These are phyloP conservation scores for Aspergillus affinis DNA, from an alignment of 495 filamentous ascomycete genomes.

Conservation along the genomic window DNA sequence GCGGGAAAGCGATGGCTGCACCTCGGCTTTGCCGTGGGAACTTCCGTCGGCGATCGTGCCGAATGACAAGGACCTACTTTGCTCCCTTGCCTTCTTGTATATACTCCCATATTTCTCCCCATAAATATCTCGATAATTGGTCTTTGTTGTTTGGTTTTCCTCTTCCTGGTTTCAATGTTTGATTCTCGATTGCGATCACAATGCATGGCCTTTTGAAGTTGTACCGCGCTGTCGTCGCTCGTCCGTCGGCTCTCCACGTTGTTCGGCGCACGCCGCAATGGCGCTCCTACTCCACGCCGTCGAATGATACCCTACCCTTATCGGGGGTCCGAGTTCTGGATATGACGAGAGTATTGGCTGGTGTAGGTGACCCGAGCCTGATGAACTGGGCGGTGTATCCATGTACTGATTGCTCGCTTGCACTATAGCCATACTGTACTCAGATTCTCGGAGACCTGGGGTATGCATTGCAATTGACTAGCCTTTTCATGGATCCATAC, in stretches of 20 bases:
- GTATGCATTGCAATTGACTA: slow-evolving; percentile 49
- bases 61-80: slow-evolving; percentile 10
- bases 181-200: slow-evolving; percentile 11
- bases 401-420: slow-evolving; percentile 20
- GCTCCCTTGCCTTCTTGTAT: background rate
- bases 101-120: background rate
- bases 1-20: slow-evolving; percentile 15
- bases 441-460: slow-evolving; percentile 96
- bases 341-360: slow-evolving; percentile 94
- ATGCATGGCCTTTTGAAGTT: slow-evolving; percentile 31
- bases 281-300: slow-evolving; percentile 35
- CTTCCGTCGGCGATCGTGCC: slow-evolving; percentile 16
- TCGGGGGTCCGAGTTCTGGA: slow-evolving; percentile 87
- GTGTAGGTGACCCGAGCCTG: slow-evolving; percentile 58
- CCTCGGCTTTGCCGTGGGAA: slow-evolving; percentile 37
- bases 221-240: slow-evolving; percentile 24
- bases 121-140: background rate
- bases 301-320: slow-evolving; percentile 60
- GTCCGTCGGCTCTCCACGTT: slow-evolving; percentile 18
- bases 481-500: background rate
- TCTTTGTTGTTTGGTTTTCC: background rate
- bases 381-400: slow-evolving; percentile 7
- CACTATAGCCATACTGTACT: slow-evolving; percentile 86
- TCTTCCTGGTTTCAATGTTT: background rate
- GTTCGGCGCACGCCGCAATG: slow-evolving; percentile 24